Evolutionary conservation across 2,329 filamentous ascomycete genomes (phyloP), one percentile per base, ranked within the genome.

Genomic region (Colletotrichum endophyticum): DNA sequence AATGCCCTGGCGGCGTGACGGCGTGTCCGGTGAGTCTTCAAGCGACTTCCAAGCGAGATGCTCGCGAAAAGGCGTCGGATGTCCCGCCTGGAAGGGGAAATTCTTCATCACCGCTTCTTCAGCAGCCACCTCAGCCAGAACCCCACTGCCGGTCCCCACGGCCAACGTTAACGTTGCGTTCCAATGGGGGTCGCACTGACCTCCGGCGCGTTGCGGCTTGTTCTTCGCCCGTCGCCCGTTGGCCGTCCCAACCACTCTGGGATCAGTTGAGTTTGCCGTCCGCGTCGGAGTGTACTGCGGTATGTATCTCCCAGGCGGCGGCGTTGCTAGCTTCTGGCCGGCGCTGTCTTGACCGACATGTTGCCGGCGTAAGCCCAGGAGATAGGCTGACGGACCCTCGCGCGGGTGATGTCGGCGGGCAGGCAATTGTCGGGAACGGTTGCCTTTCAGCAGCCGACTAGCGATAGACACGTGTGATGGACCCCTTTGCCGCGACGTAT

Each of bases 61-160:
- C 44, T 53, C 44, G 44, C 44, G 12, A 53, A 53, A 53, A 53
- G 6, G 44, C 44, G n/a, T 53, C n/a, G 44, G 44, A 53, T 53
- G 16, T 53, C 44, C 44, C 44, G 44, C 44, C 44, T 53, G 8
- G 25, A 22, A 36, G 34, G 15, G 9, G 16, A 16, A 28, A 27
- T 39, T 66, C 57, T 59, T 76, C 64, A 69, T 64, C 64, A 69
- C 73, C 73, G 70, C 63, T 59, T 76, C 64, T 73, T 73, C 73
- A 69, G 27, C 57, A 34, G 36, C 27, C 7, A 53, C 44, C 44
- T 49, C 44, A 49, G 57, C 19, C 15, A 25, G 3, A 53, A 44
- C 69, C 36, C 73, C 73, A 67, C 53, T 53, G 30, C 30, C 62
- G 39, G 16, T 66, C 72, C n/a, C 72, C 72, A 72, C 73, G 69